Conservation (phyloP, 768 basidiomycete genomes). For the Scleroderma bovista region DNA sequence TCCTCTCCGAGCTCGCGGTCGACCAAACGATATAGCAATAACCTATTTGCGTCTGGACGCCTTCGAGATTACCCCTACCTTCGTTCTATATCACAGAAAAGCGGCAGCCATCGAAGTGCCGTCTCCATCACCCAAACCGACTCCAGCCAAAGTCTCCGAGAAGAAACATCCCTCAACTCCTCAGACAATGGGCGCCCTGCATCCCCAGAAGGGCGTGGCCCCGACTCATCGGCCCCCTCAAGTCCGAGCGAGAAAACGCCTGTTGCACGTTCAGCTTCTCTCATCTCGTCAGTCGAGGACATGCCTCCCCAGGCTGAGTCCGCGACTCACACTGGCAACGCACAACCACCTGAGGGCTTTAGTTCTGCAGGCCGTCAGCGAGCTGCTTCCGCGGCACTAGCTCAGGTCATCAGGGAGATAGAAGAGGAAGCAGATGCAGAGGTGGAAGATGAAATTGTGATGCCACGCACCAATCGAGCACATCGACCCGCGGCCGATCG, state of each 20-base stretch:
- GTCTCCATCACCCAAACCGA: conserved; percentile 45
- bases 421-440: conserved; percentile 59
- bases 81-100: conserved; percentile 47
- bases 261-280: conserved; percentile 38
- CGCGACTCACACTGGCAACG: conserved; percentile 8
- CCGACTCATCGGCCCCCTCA: conserved; percentile 35
- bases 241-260: conserved; percentile 39
- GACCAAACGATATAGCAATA: conserved; percentile 77
- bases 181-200: conserved; percentile 44
- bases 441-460: conserved; percentile 57
- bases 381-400: conserved; percentile 70
- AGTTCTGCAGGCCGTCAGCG: conserved; percentile 44
- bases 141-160: conserved; percentile 39
- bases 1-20: conserved; percentile 40
- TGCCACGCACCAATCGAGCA: conserved; percentile 57
- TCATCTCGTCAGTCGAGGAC: conserved; percentile 32
- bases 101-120: conserved; percentile 33
- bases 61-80: conserved; percentile 71
- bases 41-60: conserved; percentile 78
- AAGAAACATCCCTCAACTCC: conserved; percentile 38
- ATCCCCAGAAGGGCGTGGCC: conserved; percentile 49
- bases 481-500: conserved; percentile 33
- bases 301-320: conserved; percentile 11
- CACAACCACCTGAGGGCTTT: conserved; percentile 39
- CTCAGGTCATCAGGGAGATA: conserved; percentile 71